Base-by-base conservation (phyloP, 2,329 filamentous ascomycete genomes). In the Drechslerella dactyloides region DNA sequence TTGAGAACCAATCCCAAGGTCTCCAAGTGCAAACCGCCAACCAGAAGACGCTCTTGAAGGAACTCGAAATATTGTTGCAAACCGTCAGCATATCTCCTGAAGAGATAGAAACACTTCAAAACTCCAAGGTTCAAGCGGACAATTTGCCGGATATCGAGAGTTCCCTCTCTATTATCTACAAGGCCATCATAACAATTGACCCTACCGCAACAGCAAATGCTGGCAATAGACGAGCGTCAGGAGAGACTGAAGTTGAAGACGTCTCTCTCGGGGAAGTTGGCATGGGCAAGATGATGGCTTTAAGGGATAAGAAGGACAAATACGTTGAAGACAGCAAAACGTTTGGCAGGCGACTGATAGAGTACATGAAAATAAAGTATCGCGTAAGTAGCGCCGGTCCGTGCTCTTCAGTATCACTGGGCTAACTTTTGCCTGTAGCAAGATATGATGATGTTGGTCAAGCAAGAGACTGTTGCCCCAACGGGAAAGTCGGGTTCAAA, bases 1-100 rank as follows among this genome's bases (percentile, higher is more conserved):
- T 99, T 74, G 94, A 99, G 81, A 92, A 94, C 1, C 94, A 99
- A 80, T 93, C 91, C 5, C 93, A 99, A 81, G 94, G 94, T 82
- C 82, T 99, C 52, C 94, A 99, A 77, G 93, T 99, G 5, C 94
- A 97, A 80, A 93, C 93, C 19, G 91, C 94, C 44, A 99, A 99
- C 77, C 94, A 99, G 79, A 96, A 96, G 79, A 85, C 96, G 27
- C 84, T 99, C 52, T 91, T 93, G 79, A 90, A 89, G 74, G 94
- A 99, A 79, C 84, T 99, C 1, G 88, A 96, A 78, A 90, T 89
- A 35, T 83, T 97, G n/a, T 84, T 99, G 23, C 88, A 93, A 75
- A 97, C 91, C 0, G 93, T 96, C 62, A 93, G 92, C 10, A 96
- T 97, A 65, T 92, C 91, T 2, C 82, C 85, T 0, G 82, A 86